Conservation (phyloP, 2,329 filamentous ascomycete genomes). For the Microdochium bolleyi region DNA sequence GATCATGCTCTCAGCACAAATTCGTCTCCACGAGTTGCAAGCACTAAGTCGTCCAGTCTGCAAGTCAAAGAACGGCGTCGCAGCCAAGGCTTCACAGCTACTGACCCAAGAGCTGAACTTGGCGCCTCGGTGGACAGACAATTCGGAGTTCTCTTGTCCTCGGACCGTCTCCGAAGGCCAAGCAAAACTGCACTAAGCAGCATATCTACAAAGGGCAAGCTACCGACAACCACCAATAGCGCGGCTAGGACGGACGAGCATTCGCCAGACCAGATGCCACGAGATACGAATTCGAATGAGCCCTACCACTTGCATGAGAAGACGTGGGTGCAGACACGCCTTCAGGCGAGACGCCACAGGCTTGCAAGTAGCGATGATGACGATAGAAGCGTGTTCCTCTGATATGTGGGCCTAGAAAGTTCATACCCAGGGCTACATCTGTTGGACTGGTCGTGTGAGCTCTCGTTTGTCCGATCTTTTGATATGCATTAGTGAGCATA, state of each 20-base stretch:
- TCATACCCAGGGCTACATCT: no score
- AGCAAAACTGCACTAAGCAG: neutral
- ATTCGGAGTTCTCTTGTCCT: slow-evolving; percentile 13
- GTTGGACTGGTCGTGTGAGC: no score
- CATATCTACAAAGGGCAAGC: neutral
- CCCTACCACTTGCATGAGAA: neutral
- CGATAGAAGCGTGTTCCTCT: neutral
- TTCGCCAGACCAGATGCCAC: neutral
- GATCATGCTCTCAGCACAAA: slow-evolving; percentile 1
- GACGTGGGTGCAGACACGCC: neutral
- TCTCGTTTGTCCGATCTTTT: no score
- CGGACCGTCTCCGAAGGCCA: slow-evolving; percentile 1
- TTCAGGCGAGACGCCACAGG: neutral
- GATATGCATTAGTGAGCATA: no score
- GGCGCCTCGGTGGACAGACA: slow-evolving; percentile 18
- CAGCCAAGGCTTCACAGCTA: neutral
- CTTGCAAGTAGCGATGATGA: neutral
- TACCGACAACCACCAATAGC: no score
- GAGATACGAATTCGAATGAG: neutral
- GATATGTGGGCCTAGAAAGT: neutral
- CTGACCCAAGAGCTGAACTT: slow-evolving; percentile 7
- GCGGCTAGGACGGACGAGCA: no score
- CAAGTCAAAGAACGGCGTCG: slow-evolving; percentile 1
- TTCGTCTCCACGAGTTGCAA: slow-evolving; percentile 1
- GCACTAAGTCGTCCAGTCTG: neutral